phyloP scores from a whole-genome alignment of 2,329 filamentous ascomycete genomes.

The Colletotrichum falcatum region DNA sequence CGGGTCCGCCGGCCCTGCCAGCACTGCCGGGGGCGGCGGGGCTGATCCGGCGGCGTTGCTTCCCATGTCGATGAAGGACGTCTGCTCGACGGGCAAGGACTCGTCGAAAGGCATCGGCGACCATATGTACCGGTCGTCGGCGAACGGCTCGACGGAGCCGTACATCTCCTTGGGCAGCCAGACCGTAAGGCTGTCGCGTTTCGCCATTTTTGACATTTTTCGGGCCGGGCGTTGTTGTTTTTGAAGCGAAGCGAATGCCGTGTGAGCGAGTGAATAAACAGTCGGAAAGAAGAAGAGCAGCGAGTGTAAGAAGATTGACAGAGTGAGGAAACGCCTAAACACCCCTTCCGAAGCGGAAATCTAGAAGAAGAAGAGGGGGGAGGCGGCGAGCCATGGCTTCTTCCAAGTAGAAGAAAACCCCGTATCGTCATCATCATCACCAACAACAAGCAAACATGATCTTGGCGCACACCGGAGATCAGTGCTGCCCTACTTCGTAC shows the following conservation, averaged over 20 bases:
- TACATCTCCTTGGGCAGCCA: slow-evolving; percentile 38
- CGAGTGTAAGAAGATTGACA: neutral
- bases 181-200: slow-evolving; percentile 28
- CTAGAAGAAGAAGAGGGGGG: neutral
- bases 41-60: neutral
- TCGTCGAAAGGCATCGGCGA: slow-evolving; percentile 35
- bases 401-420: neutral
- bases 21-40: neutral
- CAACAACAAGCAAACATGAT: neutral
- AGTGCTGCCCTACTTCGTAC: neutral
- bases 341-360: neutral
- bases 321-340: neutral
- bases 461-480: slow-evolving; percentile 8
- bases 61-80: slow-evolving; percentile 35
- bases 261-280: neutral
- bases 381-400: neutral
- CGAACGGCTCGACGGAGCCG: slow-evolving; percentile 32
- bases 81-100: slow-evolving; percentile 31
- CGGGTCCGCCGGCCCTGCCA: slow-evolving; percentile 5
- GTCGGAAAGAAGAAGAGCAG: neutral
- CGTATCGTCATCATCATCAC: slow-evolving; percentile 1
- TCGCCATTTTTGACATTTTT: slow-evolving; percentile 9
- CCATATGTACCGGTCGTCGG: slow-evolving; percentile 36
- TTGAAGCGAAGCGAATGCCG: slow-evolving; percentile 1
- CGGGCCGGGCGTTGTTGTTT: neutral